Conservation (phyloP, 441 rosid species). For the Mallotus japonicus region DNA sequence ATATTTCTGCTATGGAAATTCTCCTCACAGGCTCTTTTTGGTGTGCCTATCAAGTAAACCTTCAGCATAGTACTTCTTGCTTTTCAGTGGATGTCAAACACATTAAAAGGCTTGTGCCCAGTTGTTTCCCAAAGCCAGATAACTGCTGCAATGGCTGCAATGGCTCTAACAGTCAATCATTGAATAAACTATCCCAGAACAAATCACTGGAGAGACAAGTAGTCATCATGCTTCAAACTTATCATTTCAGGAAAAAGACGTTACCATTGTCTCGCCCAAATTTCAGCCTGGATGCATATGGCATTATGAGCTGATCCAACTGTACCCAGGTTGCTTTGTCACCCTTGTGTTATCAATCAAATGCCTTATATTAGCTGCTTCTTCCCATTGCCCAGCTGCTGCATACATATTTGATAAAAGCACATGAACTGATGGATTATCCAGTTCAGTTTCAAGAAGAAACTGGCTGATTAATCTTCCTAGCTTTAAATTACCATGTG, state of each 20-base stretch:
- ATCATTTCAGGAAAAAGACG: background rate
- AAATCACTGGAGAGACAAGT: background rate
- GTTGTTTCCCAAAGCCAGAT: background rate
- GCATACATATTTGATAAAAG: constrained; percentile 57
- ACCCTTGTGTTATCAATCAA: constrained; percentile 39
- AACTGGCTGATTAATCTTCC: constrained; percentile 58
- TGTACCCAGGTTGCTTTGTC: constrained; percentile 53
- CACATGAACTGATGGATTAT: constrained; percentile 54
- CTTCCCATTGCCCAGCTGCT: constrained; percentile 71
- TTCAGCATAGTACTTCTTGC: background rate
- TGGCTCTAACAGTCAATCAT: background rate
- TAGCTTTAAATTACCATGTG: constrained; percentile 56
- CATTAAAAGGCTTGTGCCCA: background rate
- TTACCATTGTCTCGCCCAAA: background rate
- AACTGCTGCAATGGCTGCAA: background rate
- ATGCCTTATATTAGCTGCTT: constrained; percentile 45
- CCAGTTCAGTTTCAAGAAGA: constrained; percentile 47
- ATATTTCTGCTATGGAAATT: background rate
- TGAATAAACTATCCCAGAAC: background rate
- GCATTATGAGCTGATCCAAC: constrained; percentile 52
- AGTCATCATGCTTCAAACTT: background rate
- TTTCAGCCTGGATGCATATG: background rate
- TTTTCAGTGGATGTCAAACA: background rate
- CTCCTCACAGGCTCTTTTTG: background rate
- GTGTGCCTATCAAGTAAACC: background rate